Conservation (phyloP, 2,329 filamentous ascomycete species). For the Hypoxylon sp. region DNA sequence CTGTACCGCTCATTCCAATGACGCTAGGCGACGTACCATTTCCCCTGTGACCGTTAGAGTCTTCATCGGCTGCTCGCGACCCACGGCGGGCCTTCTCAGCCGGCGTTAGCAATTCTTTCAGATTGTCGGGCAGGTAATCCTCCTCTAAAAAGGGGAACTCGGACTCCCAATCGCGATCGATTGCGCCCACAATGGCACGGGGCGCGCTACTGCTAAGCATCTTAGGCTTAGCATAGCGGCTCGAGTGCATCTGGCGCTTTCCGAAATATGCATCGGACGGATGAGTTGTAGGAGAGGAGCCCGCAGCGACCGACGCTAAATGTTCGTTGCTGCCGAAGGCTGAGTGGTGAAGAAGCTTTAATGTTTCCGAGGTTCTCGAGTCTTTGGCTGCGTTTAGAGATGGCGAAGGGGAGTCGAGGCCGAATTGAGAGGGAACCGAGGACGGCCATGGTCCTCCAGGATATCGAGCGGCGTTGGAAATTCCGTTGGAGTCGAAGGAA, state of each 20-base stretch:
- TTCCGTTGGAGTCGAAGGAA: conserved; percentile 95
- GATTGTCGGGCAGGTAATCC: conserved; percentile 80
- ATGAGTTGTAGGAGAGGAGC: conserved; percentile 46
- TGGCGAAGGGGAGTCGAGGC: conserved; percentile 83
- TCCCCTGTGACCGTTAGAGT: conserved; percentile 49
- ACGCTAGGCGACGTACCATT: conserved; percentile 50
- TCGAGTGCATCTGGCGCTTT: conserved; percentile 75
- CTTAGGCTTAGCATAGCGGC: conserved; percentile 73
- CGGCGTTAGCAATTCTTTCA: conserved; percentile 72
- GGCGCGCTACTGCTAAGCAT: conserved; percentile 74
- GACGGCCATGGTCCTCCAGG: conserved; percentile 82
- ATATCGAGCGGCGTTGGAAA: conserved; percentile 89
- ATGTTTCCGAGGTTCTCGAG: conserved; percentile 66
- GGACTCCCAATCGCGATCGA: conserved; percentile 70
- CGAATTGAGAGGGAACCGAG: conserved; percentile 91
- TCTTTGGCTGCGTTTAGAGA: conserved; percentile 73
- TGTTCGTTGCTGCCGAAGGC: conserved; percentile 74
- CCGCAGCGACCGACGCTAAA: conserved; percentile 58
- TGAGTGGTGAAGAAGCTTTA: conserved; percentile 72
- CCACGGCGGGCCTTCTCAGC: conserved; percentile 72
- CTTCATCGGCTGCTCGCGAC: conserved; percentile 65
- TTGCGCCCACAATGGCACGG: conserved; percentile 68
- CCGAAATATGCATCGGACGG: conserved; percentile 68
- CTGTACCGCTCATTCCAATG: conserved; percentile 49
- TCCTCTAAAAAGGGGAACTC: conserved; percentile 83